Evolutionary conservation across 306 rosid species (phyloP).

Genomic region (Trifolium dubium): DNA sequence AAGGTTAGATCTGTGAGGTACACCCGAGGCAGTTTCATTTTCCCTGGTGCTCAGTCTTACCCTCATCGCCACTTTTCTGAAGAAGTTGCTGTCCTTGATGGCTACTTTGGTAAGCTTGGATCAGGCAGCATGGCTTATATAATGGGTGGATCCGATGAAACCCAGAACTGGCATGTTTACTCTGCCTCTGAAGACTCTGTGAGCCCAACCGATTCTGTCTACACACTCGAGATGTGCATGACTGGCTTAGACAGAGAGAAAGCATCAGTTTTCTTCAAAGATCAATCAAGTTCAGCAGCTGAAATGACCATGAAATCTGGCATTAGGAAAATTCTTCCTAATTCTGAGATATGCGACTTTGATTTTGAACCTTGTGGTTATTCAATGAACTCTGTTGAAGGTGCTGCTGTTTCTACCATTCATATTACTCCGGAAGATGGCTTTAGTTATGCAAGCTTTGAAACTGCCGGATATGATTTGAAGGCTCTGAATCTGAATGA

Average conservation of each 20-base stretch:
- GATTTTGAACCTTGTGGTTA: slow-evolving; percentile 77
- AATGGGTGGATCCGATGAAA: slow-evolving; percentile 53
- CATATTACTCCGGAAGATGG: slow-evolving; percentile 67
- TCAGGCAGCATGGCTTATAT: slow-evolving; percentile 60
- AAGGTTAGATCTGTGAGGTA: slow-evolving; percentile 58
- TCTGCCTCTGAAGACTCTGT: slow-evolving; percentile 56
- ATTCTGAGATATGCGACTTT: slow-evolving; percentile 66
- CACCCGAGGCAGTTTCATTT: slow-evolving; percentile 68
- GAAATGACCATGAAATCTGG: slow-evolving; percentile 64
- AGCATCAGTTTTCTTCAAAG: slow-evolving; percentile 60
- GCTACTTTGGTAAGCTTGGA: slow-evolving; percentile 61
- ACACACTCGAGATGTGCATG: slow-evolving; percentile 76
- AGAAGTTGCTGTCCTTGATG: slow-evolving; percentile 59
- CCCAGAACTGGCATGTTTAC: slow-evolving; percentile 71
- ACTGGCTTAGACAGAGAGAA: slow-evolving; percentile 63
- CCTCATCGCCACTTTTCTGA: slow-evolving; percentile 69
- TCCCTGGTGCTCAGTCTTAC: slow-evolving; percentile 68
- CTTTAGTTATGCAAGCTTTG: slow-evolving; percentile 75
- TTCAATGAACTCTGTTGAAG: slow-evolving; percentile 71
- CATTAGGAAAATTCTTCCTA: slow-evolving; percentile 68
- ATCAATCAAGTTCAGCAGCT: slow-evolving; percentile 51
- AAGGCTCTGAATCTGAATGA: slow-evolving; percentile 40
- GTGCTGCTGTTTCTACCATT: slow-evolving; percentile 67
- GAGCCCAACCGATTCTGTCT: slow-evolving; percentile 36
- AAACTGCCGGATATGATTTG: slow-evolving; percentile 65